Evolutionary conservation across 495 filamentous ascomycete species (phyloP).

Genomic region (Penicillium steckii): DNA sequence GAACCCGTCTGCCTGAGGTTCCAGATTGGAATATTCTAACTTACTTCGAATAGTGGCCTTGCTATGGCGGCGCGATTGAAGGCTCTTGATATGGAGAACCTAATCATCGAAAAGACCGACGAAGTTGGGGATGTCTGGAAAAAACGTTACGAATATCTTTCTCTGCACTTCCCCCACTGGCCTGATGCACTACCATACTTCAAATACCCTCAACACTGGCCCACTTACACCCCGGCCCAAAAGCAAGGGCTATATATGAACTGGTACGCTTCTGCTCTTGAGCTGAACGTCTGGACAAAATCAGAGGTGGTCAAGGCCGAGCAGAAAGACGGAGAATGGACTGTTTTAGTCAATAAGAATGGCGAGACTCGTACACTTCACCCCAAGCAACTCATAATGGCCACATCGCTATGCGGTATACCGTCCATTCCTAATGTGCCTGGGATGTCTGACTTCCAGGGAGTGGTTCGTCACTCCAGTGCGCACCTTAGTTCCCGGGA

Average conservation of each 20-base stretch:
- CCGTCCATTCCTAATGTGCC: constrained; percentile 28
- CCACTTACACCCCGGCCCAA: constrained; percentile 64
- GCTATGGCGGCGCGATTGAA: constrained; percentile 60
- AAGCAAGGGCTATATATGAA: constrained; percentile 70
- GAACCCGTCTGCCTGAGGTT: not conserved
- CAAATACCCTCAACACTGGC: constrained; percentile 59
- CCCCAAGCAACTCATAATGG: constrained; percentile 36
- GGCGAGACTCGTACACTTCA: constrained; percentile 39
- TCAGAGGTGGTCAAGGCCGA: constrained; percentile 44
- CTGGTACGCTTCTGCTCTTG: constrained; percentile 60
- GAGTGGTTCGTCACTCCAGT: constrained; percentile 32
- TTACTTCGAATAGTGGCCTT: constrained; percentile 9
- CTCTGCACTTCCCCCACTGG: constrained; percentile 67
- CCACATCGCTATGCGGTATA: constrained; percentile 35
- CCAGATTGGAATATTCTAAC: not conserved
- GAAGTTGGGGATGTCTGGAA: constrained; percentile 70
- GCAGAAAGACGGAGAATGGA: constrained; percentile 53
- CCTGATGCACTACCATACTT: constrained; percentile 67
- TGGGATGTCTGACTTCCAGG: constrained; percentile 34
- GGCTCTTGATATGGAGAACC: constrained; percentile 53
- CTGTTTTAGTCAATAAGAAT: constrained; percentile 47
- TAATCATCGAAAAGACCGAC: constrained; percentile 62
- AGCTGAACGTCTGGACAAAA: constrained; percentile 66
- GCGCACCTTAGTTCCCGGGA: constrained; percentile 39
- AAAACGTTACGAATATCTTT: constrained; percentile 50